Evolutionary conservation across 2,329 filamentous ascomycete species (phyloP), one percentile per base, ranked within the genome.

Genomic region (Stachybotrys chlorohalonatus): DNA sequence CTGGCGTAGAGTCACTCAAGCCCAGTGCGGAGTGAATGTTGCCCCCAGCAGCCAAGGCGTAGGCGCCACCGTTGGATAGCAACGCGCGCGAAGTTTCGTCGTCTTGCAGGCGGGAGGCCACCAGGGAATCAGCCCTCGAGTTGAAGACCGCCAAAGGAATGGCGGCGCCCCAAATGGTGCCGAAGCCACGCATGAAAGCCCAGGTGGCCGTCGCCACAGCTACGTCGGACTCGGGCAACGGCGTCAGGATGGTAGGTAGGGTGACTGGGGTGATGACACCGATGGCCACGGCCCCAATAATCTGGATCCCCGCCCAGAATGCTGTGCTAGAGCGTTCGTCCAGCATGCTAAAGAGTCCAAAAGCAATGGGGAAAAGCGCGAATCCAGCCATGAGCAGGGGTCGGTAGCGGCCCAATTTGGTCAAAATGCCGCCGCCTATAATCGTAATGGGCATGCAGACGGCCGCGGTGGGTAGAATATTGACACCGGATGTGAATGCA

Each of bases 101-200:
- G 5, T 58, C 54, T 6, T 62, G 58, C 52, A 47, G 47, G 32
- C 6, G 6, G 11, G 51, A 11, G 3, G 54, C 47, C 36, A 42
- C 36, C 8, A 53, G 54, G 2, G 54, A 11, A 13, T 62, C 54
- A 15, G 60, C 54, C n/a, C 54, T 55, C 1, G 54, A 58, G 39
- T 63, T 64, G 54, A 63, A 78, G 32, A 77, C 66, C 5, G 70
- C 66, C 1, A 68, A 68, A 0, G 73, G 70, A 30, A 81, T 71
- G 0, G 74, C 66, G 1, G 75, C 68, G 8, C 75, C 78, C 63
- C 78, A 74, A 3, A 74, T 71, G n/a, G 67, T 61, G 3, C 78
- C 78, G 36, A 81, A 73, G 53, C 64, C 71, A 45, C 77, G 71
- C 55, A 77, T 62, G 55, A 81, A 81, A 0, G 67, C 62, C 67